These are phyloP conservation scores for Deuterostichococcus epilithicus DNA, from an alignment of 139 green algal species.

Conservation along the genomic window DNA sequence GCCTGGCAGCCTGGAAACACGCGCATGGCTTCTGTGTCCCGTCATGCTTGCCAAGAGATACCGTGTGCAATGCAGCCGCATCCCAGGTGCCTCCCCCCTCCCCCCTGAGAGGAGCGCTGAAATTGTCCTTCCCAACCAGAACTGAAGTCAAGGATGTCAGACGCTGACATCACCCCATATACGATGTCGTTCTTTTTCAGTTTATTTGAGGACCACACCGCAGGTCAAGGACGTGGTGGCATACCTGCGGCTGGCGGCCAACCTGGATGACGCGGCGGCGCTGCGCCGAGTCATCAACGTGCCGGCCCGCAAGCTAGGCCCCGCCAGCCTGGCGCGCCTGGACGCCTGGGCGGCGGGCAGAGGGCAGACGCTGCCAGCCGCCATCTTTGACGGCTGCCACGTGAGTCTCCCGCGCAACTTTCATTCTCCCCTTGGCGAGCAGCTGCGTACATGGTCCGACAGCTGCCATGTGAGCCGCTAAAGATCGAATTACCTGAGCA, in stretches of 20 bases:
- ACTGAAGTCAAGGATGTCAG: constrained; percentile 8
- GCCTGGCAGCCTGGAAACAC: too few relatives aligned
- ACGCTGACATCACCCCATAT: background rate
- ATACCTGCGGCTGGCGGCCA: constrained; percentile 49
- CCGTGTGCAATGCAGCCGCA: too few relatives aligned
- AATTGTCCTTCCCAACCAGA: too few relatives aligned
- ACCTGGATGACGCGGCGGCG: constrained; percentile 40
- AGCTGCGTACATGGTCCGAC: too few relatives aligned
- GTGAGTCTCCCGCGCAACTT: background rate
- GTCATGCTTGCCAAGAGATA: too few relatives aligned
- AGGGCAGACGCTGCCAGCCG: background rate
- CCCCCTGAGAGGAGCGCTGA: too few relatives aligned
- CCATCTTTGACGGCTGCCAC: constrained; percentile 8
- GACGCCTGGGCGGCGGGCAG: background rate
- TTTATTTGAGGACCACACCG: too few relatives aligned
- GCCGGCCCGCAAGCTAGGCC: constrained; percentile 28
- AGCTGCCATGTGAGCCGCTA: too few relatives aligned
- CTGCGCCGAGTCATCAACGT: constrained; percentile 54
- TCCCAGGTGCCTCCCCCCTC: too few relatives aligned
- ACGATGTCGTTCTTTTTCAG: background rate
- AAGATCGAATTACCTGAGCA: too few relatives aligned
- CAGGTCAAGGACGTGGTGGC: constrained; percentile 55
- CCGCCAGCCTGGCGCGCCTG: constrained; percentile 13
- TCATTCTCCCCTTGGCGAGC: background rate
- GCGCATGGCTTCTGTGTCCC: too few relatives aligned